Conservation (phyloP, 108 stramenopile species). For the Bacterosira constricta region DNA sequence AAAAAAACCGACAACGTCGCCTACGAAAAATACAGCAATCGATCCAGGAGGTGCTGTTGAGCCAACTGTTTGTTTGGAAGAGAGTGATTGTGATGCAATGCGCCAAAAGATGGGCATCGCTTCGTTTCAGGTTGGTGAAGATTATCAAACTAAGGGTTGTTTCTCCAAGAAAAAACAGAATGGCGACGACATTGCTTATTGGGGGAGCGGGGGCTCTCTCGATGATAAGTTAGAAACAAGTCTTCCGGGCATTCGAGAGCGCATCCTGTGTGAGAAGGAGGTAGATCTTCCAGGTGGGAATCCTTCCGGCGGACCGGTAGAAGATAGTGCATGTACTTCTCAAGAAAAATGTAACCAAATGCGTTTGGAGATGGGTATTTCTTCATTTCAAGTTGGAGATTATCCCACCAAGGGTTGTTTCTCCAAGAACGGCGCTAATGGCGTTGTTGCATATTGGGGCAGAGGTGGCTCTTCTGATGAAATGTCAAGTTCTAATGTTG, state of each 20-base stretch:
- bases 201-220: neutral
- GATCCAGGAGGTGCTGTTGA: too few relatives aligned
- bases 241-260: conserved; percentile 8
- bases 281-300: neutral
- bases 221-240: neutral
- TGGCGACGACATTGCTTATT: neutral
- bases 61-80: too few relatives aligned
- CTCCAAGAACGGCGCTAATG: neutral
- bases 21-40: too few relatives aligned
- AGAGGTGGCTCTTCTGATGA: neutral
- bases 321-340: neutral
- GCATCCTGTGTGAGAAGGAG: neutral
- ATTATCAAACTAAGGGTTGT: neutral
- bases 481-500: neutral
- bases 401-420: neutral
- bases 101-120: neutral
- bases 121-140: neutral
- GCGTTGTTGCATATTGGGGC: neutral
- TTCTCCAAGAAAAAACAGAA: conserved; percentile 11
- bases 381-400: neutral
- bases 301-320: too few relatives aligned
- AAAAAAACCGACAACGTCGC: too few relatives aligned
- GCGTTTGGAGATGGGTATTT: conserved; percentile 1
- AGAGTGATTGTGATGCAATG: neutral
- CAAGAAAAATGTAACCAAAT: conserved; percentile 1